Evolutionary conservation across 2,329 filamentous ascomycete species (phyloP), one percentile per base, ranked within the genome.

Genomic region (Aspergillus sp.): DNA sequence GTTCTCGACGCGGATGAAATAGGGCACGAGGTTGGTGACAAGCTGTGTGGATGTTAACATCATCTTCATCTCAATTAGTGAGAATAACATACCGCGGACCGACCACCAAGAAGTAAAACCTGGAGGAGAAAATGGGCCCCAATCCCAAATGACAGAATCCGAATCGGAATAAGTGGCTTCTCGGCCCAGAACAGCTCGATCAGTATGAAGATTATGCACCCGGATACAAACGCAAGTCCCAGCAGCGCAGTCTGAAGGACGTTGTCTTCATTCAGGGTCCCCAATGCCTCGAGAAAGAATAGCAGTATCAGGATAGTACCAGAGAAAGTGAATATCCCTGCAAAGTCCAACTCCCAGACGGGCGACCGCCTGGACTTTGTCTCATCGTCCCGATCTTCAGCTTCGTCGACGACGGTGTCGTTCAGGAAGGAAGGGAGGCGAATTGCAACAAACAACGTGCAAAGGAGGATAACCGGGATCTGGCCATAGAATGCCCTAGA

Each of bases 401-500:
- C 6, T 21, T 31, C 19, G 27, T 31, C 27, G 27, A 31, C 3
- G 8, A 31, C 9, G 23, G 47, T 47, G 12, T 52, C n/a, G 39
- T 51, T 57, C 4, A 51, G n/a, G 3, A 47, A 56, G 1, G 55
- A 17, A 2, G 61, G 63, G 3, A 62, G 49, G 3, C 51, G 35
- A 14, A 56, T 45, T 6, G 21, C 35, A 6, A 43, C 76, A 17
- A 83, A 69, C 1, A 77, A 11, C n/a, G 82, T 78, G 11, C 84
- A 83, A 2, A 83, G 21, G 0, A 80, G 56, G 15, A 84, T 79
- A n/a, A 84, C 72, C 0, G 85, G 85, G 1, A 80, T 76, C 69
- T 88, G 85, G 5, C 80, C 79, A 0, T 83, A 66, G 63, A 88
- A 88, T 0, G 83, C 84, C 80, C 81, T 77, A 37, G 15, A 6